These are phyloP conservation scores for Penicillium sp. DNA, from an alignment of 2,329 filamentous ascomycete genomes.

Conservation along the genomic window DNA sequence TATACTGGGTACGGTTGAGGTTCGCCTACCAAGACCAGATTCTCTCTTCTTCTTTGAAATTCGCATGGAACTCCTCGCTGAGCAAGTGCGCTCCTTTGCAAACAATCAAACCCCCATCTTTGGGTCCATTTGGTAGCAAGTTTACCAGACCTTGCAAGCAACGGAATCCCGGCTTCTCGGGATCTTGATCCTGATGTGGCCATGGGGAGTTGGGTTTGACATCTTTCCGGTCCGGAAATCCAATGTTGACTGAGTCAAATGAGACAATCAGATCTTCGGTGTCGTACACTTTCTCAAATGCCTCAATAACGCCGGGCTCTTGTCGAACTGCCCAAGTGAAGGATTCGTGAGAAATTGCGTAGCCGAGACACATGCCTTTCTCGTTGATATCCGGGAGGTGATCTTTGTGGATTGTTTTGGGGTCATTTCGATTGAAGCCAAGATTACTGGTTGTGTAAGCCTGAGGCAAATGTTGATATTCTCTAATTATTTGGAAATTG, in stretches of 20 bases:
- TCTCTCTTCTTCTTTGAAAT: constrained; percentile 27
- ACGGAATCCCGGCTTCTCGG: constrained; percentile 47
- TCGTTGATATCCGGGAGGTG: constrained; percentile 45
- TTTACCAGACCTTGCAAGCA: constrained; percentile 38
- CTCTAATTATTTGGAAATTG: neutral
- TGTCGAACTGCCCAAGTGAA: constrained; percentile 51
- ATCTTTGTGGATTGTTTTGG: constrained; percentile 33
- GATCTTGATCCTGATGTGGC: constrained; percentile 52
- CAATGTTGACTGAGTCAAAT: constrained; percentile 51
- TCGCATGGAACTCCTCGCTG: constrained; percentile 32
- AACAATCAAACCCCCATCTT: constrained; percentile 35
- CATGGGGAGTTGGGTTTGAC: constrained; percentile 42
- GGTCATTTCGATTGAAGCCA: constrained; percentile 39
- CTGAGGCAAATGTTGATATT: neutral
- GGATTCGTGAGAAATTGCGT: constrained; percentile 51
- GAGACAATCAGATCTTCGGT: constrained; percentile 54
- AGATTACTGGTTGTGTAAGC: constrained; percentile 25
- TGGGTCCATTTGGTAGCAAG: constrained; percentile 11
- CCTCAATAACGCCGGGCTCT: constrained; percentile 48
- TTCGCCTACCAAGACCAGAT: constrained; percentile 24
- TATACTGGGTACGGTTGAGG: neutral
- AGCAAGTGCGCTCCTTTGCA: constrained; percentile 33
- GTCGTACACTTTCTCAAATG: constrained; percentile 50
- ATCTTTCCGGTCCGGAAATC: constrained; percentile 39
- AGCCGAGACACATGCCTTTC: constrained; percentile 52